Evolutionary conservation across 768 basidiomycete genomes (phyloP), one percentile per base, ranked within the genome.

Genomic region (Porpolomopsis calyptriformis): DNA sequence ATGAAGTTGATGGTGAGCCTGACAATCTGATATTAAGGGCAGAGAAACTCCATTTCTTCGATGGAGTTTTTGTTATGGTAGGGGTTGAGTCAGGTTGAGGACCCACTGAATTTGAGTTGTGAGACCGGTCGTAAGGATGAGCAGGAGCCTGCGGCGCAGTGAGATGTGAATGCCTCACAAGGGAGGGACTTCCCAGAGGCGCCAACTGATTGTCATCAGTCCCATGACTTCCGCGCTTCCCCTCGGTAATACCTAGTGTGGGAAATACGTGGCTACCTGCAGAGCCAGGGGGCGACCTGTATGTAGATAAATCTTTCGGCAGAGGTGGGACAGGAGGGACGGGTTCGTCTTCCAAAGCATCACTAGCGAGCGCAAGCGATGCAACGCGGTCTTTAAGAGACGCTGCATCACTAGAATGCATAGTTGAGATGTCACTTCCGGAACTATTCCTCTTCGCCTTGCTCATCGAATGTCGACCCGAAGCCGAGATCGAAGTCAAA

Each of bases 21-120:
- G 80, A 74, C 42, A 87, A 63, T 58, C 76, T 86, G 60, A 85
- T 73, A 53, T 85, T 87, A 3, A 92, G 66, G 19, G 75, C 83
- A n/a, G 86, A 85, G 61, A 93, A 85, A 59, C 89, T 92, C 90
- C 90, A 93, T 63, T 93, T 93, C 74, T 91, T 92, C n/a, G 85
- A 88, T 26, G 89, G 88, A 2, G 85, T 85, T 66, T 85, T 86
- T 43, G 72, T 67, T 35, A 72, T 66, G 12, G 66, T 57, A 33
- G 79, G 70, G 11, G 57, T 53, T 46, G 72, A 64, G 47, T 77
- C 72, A 24, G 69, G 65, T 53, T 59, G 64, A 52, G 65, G 68
- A 57, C 53, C 59, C 57, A 60, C 54, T 54, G 57, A 64, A 55
- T 59, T 47, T 49, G 60, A 56, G 45, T 59, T 57, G 34, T 65